These are phyloP conservation scores for Saksenaea oblongispora DNA, from an alignment of 371 early-diverging fungal genomes.

Conservation along the genomic window DNA sequence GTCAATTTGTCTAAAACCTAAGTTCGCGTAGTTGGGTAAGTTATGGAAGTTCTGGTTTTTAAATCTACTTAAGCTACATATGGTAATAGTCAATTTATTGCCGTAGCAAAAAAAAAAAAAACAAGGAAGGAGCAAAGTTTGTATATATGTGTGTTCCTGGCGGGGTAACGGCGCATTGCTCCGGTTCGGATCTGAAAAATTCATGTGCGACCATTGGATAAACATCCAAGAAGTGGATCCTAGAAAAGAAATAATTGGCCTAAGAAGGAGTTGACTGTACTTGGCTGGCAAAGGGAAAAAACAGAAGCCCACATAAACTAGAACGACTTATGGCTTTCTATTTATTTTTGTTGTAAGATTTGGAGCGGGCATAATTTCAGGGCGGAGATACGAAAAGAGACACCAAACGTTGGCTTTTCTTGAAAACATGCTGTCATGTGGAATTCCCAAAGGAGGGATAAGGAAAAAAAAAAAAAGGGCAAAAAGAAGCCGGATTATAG, in stretches of 20 bases:
- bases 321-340: no score
- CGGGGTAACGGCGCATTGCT: conserved; percentile 72
- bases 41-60: background rate
- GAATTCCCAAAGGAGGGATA: conserved; percentile 15
- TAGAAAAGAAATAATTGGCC: no score
- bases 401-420: background rate
- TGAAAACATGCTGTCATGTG: conserved; percentile 23
- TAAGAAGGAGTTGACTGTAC: conserved; percentile 22
- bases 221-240: conserved; percentile 48
- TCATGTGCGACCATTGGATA: conserved; percentile 92
- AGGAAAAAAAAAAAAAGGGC: conserved; percentile 4
- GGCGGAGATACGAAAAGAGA: background rate
- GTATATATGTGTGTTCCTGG: conserved; percentile 68
- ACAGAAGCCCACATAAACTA: conserved; percentile 84
- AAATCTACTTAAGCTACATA: background rate
- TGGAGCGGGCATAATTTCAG: conserved; percentile 63
- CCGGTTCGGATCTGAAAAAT: conserved; percentile 99
- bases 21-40: no score
- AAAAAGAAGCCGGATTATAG: conserved; percentile 1
- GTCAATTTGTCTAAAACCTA: no score
- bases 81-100: conserved; percentile 38
- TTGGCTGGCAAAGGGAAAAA: conserved; percentile 68
- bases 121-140: conserved; percentile 75
- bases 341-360: no score
- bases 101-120: conserved; percentile 25